phyloP scores from a whole-genome alignment of 805 yeast species.

The Candida cerambycidarum region DNA sequence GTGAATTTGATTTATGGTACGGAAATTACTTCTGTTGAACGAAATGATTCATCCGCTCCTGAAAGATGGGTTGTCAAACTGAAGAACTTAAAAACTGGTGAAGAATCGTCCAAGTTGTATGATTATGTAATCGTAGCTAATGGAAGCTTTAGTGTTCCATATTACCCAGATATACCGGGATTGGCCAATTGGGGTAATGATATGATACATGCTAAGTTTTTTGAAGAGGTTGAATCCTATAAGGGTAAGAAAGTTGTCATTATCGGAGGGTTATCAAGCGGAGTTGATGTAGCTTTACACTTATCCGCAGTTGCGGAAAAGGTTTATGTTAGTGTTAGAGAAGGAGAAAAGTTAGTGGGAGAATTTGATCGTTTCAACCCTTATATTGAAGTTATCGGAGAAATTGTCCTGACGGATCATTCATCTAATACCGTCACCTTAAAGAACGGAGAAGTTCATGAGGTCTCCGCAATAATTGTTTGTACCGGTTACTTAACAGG shows the following conservation, averaged over 20 bases:
- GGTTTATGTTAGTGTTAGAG: constrained; percentile 20
- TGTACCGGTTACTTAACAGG: constrained; percentile 42
- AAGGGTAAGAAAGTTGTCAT: constrained; percentile 49
- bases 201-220: constrained; percentile 33
- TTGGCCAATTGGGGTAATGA: constrained; percentile 25
- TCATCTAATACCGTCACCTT: constrained; percentile 17
- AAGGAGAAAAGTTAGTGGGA: constrained; percentile 9
- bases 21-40: constrained; percentile 15
- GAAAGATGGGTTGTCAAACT: constrained; percentile 17
- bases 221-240: constrained; percentile 23
- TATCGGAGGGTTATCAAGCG: constrained; percentile 77
- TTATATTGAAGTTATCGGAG: constrained; percentile 10
- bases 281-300: constrained; percentile 70
- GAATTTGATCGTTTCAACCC: constrained; percentile 9
- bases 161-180: constrained; percentile 33
- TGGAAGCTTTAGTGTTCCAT: constrained; percentile 39
- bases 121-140: constrained; percentile 43
- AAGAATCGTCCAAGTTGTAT: constrained; percentile 14
- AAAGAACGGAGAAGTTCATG: constrained; percentile 3
- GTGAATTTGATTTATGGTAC: constrained; percentile 15
- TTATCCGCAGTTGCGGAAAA: constrained; percentile 41
- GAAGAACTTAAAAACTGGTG: constrained; percentile 10
- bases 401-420: constrained; percentile 31
- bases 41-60: constrained; percentile 10
- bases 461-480: constrained; percentile 31